phyloP scores from a whole-genome alignment of 164 flowering plant genomes.

The Warburgia ugandensis region DNA sequence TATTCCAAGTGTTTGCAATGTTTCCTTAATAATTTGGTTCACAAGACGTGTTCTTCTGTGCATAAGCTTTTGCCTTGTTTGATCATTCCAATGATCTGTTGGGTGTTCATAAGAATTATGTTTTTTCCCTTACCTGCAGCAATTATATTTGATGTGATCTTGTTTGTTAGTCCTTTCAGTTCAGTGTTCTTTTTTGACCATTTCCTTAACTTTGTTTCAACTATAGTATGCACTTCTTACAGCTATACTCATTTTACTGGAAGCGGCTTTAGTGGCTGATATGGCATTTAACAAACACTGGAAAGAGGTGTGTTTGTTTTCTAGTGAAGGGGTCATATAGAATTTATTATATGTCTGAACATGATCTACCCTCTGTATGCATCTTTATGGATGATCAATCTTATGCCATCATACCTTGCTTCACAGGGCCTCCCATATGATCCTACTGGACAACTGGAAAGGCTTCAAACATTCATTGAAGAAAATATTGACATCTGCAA shows the following conservation, averaged over 20 bases:
- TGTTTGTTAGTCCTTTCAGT: neutral
- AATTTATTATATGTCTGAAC: neutral
- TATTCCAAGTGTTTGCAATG: too few relatives aligned
- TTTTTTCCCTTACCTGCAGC: too few relatives aligned
- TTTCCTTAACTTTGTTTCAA: slow-evolving; percentile 28
- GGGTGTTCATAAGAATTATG: too few relatives aligned
- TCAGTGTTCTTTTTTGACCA: slow-evolving; percentile 1
- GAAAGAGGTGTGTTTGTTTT: slow-evolving; percentile 47
- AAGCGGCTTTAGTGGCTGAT: slow-evolving; percentile 57
- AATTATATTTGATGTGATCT: neutral
- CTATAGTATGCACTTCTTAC: slow-evolving; percentile 49
- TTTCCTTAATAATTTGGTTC: too few relatives aligned
- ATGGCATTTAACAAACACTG: slow-evolving; percentile 58
- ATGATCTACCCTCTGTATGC: neutral
- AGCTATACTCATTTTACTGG: slow-evolving; percentile 40
- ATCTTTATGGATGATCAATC: neutral
- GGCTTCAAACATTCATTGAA: slow-evolving; percentile 42
- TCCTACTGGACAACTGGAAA: slow-evolving; percentile 74
- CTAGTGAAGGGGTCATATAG: neutral
- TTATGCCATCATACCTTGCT: neutral
- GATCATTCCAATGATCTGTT: too few relatives aligned
- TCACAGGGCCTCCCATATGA: slow-evolving; percentile 71
- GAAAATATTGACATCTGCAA: slow-evolving; percentile 47
- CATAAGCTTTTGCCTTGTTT: too few relatives aligned
- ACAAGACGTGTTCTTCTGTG: too few relatives aligned